Conservation (phyloP, 2,329 filamentous ascomycete species). For the Sarocladium strictum region DNA sequence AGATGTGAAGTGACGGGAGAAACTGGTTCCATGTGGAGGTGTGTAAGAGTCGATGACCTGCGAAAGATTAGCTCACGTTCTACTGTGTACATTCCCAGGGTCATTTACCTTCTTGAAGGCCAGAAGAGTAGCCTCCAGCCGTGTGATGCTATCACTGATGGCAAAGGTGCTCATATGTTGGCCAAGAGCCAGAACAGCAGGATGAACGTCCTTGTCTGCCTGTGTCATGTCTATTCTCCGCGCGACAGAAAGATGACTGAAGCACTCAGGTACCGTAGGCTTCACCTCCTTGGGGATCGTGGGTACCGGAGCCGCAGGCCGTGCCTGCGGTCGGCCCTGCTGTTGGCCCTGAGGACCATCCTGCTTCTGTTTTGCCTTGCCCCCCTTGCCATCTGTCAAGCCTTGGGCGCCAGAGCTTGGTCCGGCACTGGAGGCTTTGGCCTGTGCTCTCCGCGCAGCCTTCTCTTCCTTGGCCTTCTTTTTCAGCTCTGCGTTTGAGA, state of each 20-base stretch:
- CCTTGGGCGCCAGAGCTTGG: constrained; percentile 27
- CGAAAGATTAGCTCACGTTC: constrained; percentile 13
- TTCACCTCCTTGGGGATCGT: constrained; percentile 45
- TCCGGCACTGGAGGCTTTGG: constrained; percentile 49
- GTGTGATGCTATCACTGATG: constrained; percentile 82
- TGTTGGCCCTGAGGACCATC: constrained; percentile 20
- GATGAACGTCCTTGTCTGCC: constrained; percentile 75
- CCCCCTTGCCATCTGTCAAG: constrained; percentile 24
- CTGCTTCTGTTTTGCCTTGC: constrained; percentile 24
- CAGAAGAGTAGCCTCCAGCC: constrained; percentile 79
- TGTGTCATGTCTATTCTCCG: constrained; percentile 47
- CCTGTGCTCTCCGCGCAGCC: constrained; percentile 72
- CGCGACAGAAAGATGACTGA: constrained; percentile 75
- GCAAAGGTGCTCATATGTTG: constrained; percentile 87
- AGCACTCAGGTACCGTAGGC: constrained; percentile 61
- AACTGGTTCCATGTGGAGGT: constrained; percentile 76
- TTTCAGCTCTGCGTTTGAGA: constrained; percentile 76
- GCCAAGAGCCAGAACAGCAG: constrained; percentile 75
- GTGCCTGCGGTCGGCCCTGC: constrained; percentile 28
- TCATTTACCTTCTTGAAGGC: constrained; percentile 73
- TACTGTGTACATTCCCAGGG: neutral
- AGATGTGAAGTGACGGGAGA: constrained; percentile 85
- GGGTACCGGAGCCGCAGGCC: constrained; percentile 22
- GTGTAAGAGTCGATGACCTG: constrained; percentile 90
- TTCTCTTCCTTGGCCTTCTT: constrained; percentile 89